Base-by-base conservation (phyloP, 2,329 filamentous ascomycete species). In the Fonsecaea monophora region DNA sequence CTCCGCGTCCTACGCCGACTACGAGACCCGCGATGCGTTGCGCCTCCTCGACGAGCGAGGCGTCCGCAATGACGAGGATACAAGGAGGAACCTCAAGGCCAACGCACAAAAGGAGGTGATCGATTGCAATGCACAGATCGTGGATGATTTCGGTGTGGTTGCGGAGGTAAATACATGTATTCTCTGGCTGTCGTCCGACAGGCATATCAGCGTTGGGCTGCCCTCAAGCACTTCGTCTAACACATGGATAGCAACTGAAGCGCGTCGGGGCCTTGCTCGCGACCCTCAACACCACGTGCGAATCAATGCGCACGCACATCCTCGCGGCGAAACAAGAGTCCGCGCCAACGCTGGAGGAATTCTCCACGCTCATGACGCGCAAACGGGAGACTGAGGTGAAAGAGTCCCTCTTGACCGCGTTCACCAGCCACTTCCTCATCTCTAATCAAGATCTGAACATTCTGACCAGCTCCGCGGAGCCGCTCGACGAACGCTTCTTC, bases 1-100 rank as follows among this genome's bases (percentile, higher is more conserved):
- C 57, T 97, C 95, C 3, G 90, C 92, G 2, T 97, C 94, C 0
- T 97, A 97, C 79, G 91, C 93, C 6, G 95, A 98, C 78, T 85
- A 92, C 4, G 94, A 97, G 72, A 96, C 98, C 72, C 88, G 92
- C 71, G 92, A 96, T 82, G 90, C 93, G 13, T 81, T 99, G 35
- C 83, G 86, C 60, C 87, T 95, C 0, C 82, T 98, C 21, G 94
- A 97, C 78, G 82, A 87, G 58, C 86, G 91, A 40, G 84, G 85
- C 0, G 78, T 93, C 13, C 82, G 85, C 63, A 97, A 96, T 76
- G 92, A 88, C 12, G 85, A 91, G 9, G 91, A 94, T 71, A 90
- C 89, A 2, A 86, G 95, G 60, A 88, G 94, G 5, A 89, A 92
- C 66, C 80, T 98, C 15, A 88, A 94, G 48, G 64, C 70, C 10